These are phyloP conservation scores for Arachis monticola DNA, from an alignment of 331 rosid species.

Conservation along the genomic window DNA sequence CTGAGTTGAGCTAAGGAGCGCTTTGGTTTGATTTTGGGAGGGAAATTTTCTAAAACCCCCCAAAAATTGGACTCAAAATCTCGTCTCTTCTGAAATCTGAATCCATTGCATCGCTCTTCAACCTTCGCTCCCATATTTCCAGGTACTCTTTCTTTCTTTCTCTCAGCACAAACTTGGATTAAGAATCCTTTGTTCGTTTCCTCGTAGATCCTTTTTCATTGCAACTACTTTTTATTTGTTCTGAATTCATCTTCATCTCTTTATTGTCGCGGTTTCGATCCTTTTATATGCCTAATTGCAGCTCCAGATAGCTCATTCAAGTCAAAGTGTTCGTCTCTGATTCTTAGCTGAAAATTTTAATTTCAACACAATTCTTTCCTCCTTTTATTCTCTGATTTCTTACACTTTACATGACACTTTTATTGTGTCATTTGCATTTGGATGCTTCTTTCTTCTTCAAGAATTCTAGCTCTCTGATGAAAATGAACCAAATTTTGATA, in stretches of 20 bases:
- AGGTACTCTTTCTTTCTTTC: slow-evolving; percentile 37
- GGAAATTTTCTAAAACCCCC: slow-evolving; percentile 36
- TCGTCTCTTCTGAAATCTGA: slow-evolving; percentile 1
- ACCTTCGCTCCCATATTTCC: background rate
- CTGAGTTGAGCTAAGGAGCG: background rate
- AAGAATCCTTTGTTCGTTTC: background rate
- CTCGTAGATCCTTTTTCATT: background rate
- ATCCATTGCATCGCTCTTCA: background rate
- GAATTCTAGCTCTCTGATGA: background rate
- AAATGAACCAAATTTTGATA: slow-evolving; percentile 10
- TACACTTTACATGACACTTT: background rate
- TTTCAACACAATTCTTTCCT: background rate
- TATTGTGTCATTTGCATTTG: background rate
- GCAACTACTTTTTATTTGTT: background rate
- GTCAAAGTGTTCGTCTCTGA: background rate
- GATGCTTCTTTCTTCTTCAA: background rate
- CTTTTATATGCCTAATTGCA: background rate
- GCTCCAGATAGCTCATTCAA: slow-evolving; percentile 14
- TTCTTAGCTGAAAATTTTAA: background rate
- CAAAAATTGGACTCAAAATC: background rate
- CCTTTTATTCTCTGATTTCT: background rate
- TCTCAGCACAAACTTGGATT: background rate
- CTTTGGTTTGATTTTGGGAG: slow-evolving; percentile 36
- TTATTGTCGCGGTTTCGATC: background rate
- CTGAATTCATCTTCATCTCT: no score